Percentiles rank a stretch among this genome's conserved stretches.
phyloP scores from a whole-genome alignment of 148 eudicot genomes.

The Camellia lanceoleosa region DNA sequence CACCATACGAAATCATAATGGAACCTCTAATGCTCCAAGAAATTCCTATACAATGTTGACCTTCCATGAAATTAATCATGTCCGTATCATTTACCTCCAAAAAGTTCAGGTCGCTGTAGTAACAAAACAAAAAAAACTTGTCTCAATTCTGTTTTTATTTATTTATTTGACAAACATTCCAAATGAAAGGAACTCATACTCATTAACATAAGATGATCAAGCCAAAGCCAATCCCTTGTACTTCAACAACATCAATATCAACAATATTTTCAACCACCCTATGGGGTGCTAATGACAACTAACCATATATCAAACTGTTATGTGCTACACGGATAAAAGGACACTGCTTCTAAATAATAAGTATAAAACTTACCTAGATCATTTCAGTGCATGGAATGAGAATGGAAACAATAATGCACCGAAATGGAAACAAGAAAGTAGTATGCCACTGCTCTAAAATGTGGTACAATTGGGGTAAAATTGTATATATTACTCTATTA shows the following conservation, averaged over 20 bases:
- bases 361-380: too few relatives aligned
- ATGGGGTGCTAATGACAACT: neutral
- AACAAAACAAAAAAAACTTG: too few relatives aligned
- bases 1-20: neutral
- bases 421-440: too few relatives aligned
- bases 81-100: neutral
- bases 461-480: too few relatives aligned
- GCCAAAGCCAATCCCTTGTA: neutral
- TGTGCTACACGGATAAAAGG: neutral
- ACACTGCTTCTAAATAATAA: neutral
- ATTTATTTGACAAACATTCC: too few relatives aligned
- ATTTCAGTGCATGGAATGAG: too few relatives aligned
- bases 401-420: too few relatives aligned
- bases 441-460: too few relatives aligned
- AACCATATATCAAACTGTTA: neutral
- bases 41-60: neutral
- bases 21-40: neutral
- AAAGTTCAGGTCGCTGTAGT: neutral
- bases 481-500: too few relatives aligned
- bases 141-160: too few relatives aligned
- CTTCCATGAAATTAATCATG: neutral
- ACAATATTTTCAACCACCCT: neutral
- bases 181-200: neutral
- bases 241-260: neutral
- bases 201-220: neutral